Evolutionary conservation across 495 filamentous ascomycete species (phyloP), one percentile per base, ranked within the genome.

Genomic region (Hypoxylon fuscum): DNA sequence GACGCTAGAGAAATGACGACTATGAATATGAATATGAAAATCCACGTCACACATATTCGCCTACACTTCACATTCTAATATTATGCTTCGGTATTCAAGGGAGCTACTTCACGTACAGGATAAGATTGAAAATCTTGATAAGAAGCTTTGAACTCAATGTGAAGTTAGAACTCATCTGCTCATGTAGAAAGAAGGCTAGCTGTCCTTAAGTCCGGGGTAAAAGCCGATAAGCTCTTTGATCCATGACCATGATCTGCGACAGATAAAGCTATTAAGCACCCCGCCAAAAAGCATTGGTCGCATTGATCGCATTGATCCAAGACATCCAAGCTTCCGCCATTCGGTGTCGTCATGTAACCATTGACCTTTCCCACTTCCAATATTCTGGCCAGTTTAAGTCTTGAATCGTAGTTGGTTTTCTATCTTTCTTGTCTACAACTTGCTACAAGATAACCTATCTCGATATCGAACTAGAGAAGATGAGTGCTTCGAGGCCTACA

Each of bases 201-300:
- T 25, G 11, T 43, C 42, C 51, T 82, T 69, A 70, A 70, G 56
- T 68, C 68, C 68, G 68, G 54, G 10, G 27, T 66, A 71, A 71
- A 65, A 59, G 57, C 68, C 68, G 68, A n/a, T n/a, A 66, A 23
- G 14, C 15, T 27, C 29, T 15, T 32, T 34, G 9, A 29, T 7
- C 37, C 42, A n/a, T n/a, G n/a, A 29, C 40, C 29, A 12, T 5
- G 10, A 31, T 46, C 18, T 17, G 38, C 29, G 38, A 12, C 23
- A 15, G 45, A 55, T 62, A 55, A 47, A 40, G 52, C 40, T 59
- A 42, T 29, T n/a, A 49, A 53, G 14, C 55, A 60, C 55, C 62
- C 56, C 62, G 25, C 51, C 37, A 50, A 42, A n/a, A 34, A 41
- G 14, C 41, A 20, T n/a, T n/a, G n/a, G n/a, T n/a, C n/a, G n/a